These are phyloP conservation scores for Phytopythium ostracodes DNA, from an alignment of 352 stramenopile species.

Conservation along the genomic window DNA sequence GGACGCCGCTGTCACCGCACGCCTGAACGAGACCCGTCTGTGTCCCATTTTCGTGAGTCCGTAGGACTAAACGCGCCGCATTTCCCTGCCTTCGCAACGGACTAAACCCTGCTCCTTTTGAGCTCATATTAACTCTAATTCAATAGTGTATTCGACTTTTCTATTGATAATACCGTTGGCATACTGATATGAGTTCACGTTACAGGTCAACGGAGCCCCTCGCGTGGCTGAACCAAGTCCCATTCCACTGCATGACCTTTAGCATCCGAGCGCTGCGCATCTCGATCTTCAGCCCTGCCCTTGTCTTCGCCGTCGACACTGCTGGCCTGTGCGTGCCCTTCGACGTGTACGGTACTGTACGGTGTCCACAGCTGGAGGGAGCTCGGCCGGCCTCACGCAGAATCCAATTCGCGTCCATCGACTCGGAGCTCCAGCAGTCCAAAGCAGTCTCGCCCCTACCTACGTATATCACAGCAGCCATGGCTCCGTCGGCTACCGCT, in stretches of 20 bases:
- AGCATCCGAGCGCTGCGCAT: background rate
- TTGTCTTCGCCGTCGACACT: no score
- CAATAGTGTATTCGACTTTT: no score
- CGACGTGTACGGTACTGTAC: background rate
- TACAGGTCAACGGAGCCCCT: background rate
- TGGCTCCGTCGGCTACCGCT: conserved; percentile 7
- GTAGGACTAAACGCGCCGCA: conserved; percentile 5
- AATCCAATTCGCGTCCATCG: conserved; percentile 2
- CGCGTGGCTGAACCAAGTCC: background rate
- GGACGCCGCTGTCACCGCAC: background rate
- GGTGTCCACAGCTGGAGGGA: background rate
- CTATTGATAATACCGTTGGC: background rate
- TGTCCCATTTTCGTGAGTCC: background rate
- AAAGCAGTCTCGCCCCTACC: background rate
- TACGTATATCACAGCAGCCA: background rate
- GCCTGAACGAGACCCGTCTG: background rate
- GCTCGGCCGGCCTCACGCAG: background rate
- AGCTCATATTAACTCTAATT: background rate
- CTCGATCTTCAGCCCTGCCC: background rate
- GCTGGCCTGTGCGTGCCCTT: background rate
- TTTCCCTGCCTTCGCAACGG: background rate
- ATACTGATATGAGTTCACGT: background rate
- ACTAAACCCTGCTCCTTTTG: background rate
- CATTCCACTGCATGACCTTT: background rate
- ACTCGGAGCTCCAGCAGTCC: background rate